Evolutionary conservation across 305 asterid genomes (phyloP).

Genomic region (Withania somnifera): DNA sequence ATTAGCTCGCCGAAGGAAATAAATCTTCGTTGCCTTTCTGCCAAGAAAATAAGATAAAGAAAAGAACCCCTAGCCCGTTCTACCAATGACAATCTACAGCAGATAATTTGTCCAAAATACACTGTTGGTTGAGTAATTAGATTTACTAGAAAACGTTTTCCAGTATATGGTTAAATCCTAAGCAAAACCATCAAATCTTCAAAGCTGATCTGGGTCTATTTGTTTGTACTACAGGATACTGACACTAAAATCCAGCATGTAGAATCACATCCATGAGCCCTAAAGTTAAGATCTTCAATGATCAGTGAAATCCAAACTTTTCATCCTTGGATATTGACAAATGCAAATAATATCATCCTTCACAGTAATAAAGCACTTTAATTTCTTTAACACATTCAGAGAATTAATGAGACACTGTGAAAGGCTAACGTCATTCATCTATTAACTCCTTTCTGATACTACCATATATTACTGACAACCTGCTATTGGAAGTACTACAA

Average conservation of each 20-base stretch:
- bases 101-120: background rate
- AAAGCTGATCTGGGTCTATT: background rate
- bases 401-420: background rate
- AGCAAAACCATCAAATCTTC: background rate
- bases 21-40: background rate
- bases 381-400: background rate
- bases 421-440: background rate
- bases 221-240: background rate
- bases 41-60: background rate
- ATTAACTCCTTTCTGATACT: background rate
- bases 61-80: background rate
- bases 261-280: background rate
- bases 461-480: background rate
- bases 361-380: background rate
- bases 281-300: background rate
- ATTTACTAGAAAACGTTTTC: background rate
- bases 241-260: background rate
- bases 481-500: background rate
- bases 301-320: background rate
- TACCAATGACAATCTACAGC: background rate
- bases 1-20: background rate
- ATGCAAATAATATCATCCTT: background rate
- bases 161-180: background rate
- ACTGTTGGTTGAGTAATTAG: background rate
- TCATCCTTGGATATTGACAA: background rate